Percentiles rank a stretch among this genome's conserved stretches.
These are phyloP conservation scores for Selaginella tamariscina DNA, from an alignment of 75 land plant species.

Conservation along the genomic window DNA sequence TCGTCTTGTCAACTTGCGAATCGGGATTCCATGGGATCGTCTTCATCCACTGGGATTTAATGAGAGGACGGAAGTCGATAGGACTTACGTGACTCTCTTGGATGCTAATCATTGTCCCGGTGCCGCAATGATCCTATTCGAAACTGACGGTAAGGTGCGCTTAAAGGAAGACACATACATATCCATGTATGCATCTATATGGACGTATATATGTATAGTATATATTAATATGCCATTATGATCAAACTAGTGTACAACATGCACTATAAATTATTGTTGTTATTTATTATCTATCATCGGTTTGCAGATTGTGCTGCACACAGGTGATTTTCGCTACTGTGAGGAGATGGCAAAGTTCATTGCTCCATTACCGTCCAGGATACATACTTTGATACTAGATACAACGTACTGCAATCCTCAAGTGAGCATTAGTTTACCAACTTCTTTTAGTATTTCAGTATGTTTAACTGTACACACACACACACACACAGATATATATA, in stretches of 20 bases:
- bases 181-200: too few relatives aligned
- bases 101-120: slow-evolving; percentile 99
- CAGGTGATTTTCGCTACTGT: slow-evolving; percentile 89
- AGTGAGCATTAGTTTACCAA: too few relatives aligned
- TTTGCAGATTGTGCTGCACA: slow-evolving; percentile 74
- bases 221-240: too few relatives aligned
- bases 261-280: too few relatives aligned
- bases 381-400: slow-evolving; percentile 84
- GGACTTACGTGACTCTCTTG: slow-evolving; percentile 53
- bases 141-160: slow-evolving; percentile 84
- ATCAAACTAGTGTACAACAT: too few relatives aligned
- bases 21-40: slow-evolving; percentile 76
- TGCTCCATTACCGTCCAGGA: slow-evolving; percentile 28
- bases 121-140: slow-evolving; percentile 79
- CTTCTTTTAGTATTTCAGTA: too few relatives aligned
- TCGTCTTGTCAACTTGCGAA: slow-evolving; percentile 66
- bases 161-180: too few relatives aligned
- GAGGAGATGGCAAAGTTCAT: slow-evolving; percentile 40
- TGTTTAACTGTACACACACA: too few relatives aligned
- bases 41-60: slow-evolving; percentile 56
- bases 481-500: too few relatives aligned
- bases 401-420: slow-evolving; percentile 95
- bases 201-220: too few relatives aligned
- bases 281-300: not conserved
- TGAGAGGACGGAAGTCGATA: slow-evolving; percentile 52